Percentiles rank a stretch among this genome's conserved stretches.
Evolutionary conservation across 2,329 filamentous ascomycete species (phyloP).

Genomic region (Xylariales sp.): DNA sequence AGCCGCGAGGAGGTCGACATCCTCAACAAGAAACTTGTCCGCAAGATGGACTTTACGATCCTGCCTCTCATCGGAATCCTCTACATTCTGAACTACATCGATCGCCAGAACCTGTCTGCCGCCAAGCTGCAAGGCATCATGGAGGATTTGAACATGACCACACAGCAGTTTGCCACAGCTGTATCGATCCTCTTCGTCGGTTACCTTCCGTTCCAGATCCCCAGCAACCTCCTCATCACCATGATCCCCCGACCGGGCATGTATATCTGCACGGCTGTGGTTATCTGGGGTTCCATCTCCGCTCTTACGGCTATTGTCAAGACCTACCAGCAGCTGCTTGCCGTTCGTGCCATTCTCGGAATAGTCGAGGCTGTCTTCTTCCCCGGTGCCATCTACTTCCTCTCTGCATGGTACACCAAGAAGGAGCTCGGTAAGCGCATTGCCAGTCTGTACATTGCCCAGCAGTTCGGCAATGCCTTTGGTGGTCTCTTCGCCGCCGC

Average conservation of each 20-base stretch:
- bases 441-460: not conserved
- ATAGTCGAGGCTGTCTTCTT: constrained; percentile 6
- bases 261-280: constrained; percentile 46
- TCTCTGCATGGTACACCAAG: constrained; percentile 8
- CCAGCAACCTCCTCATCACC: constrained; percentile 30
- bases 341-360: constrained; percentile 6
- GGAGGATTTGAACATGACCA: constrained; percentile 31
- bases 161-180: constrained; percentile 25
- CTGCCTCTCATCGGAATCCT: constrained; percentile 14
- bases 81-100: constrained; percentile 36
- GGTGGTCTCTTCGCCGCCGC: constrained; percentile 7
- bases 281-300: constrained; percentile 45
- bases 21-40: constrained; percentile 15
- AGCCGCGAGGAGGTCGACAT: constrained; percentile 9
- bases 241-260: constrained; percentile 36
- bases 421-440: constrained; percentile 2
- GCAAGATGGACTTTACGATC: constrained; percentile 17
- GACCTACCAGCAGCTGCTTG: constrained; percentile 30
- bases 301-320: constrained; percentile 43
- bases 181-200: constrained; percentile 30
- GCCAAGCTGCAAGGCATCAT: constrained; percentile 35
- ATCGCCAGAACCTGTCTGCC: constrained; percentile 30
- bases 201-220: constrained; percentile 32
- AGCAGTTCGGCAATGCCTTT: constrained; percentile 8
- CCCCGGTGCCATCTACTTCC: constrained; percentile 6